Conservation (phyloP, 805 yeast genomes). For the Yamadazyma philogaea region DNA sequence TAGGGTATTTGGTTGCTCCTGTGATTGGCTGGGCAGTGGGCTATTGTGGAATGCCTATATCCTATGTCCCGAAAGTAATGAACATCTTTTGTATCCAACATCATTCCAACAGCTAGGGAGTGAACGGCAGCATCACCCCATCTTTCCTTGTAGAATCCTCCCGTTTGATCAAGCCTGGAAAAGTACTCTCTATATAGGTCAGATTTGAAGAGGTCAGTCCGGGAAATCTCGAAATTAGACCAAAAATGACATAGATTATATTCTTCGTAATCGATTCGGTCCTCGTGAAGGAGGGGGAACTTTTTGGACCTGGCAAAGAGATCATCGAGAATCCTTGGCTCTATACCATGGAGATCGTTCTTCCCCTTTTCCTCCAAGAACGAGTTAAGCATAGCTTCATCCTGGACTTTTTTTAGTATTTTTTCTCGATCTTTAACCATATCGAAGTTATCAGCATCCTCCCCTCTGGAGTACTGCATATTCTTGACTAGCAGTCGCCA, state of each 20-base stretch:
- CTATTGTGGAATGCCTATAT: constrained; percentile 73
- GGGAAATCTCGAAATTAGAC: constrained; percentile 91
- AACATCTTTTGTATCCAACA: constrained; percentile 62
- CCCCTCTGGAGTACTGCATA: constrained; percentile 23
- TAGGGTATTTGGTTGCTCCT: constrained; percentile 50
- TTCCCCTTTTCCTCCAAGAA: constrained; percentile 22
- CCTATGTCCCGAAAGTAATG: constrained; percentile 95
- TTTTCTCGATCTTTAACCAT: constrained; percentile 18
- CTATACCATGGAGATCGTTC: constrained; percentile 20
- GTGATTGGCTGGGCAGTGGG: constrained; percentile 74
- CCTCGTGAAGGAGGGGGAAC: constrained; percentile 38
- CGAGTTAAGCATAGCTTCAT: constrained; percentile 22
- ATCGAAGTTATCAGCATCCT: constrained; percentile 21
- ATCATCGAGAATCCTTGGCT: constrained; percentile 29
- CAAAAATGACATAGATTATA: constrained; percentile 86
- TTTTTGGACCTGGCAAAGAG: constrained; percentile 37
- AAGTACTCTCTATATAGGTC: constrained; percentile 65
- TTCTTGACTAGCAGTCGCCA: constrained; percentile 64
- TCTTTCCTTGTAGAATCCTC: constrained; percentile 86
- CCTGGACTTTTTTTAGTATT: constrained; percentile 28
- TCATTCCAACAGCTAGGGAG: constrained; percentile 78
- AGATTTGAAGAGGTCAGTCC: constrained; percentile 69
- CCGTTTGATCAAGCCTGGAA: constrained; percentile 60
- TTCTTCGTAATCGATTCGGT: constrained; percentile 61
- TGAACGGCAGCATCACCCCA: constrained; percentile 99